phyloP scores from a whole-genome alignment of 2,329 filamentous ascomycete species.

The Diaporthe caulivora region DNA sequence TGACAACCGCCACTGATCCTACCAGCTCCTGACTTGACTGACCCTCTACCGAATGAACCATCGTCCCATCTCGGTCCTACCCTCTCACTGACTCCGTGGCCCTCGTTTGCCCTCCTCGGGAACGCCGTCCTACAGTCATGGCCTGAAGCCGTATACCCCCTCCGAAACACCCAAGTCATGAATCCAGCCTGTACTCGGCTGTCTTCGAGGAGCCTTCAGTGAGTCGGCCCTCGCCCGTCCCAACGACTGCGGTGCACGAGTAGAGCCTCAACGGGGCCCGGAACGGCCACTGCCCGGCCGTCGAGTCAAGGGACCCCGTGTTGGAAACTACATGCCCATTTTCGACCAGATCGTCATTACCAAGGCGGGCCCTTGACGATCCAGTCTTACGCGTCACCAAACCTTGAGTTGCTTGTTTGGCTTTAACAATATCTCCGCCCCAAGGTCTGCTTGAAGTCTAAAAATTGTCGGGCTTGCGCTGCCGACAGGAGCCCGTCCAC shows the following conservation, averaged over 20 bases:
- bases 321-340: slow-evolving; percentile 11
- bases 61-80: slow-evolving; percentile 13
- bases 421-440: slow-evolving; percentile 22
- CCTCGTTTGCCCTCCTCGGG: background rate
- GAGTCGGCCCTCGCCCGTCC: background rate
- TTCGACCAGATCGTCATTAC: slow-evolving; percentile 17
- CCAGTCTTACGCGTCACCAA: slow-evolving; percentile 20
- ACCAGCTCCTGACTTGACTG: slow-evolving; percentile 7
- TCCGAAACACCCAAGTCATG: slow-evolving; percentile 21
- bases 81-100: slow-evolving; percentile 7
- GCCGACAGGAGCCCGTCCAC: background rate
- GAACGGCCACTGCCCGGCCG: slow-evolving; percentile 8
- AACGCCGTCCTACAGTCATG: background rate
- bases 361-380: slow-evolving; percentile 4
- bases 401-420: slow-evolving; percentile 26
- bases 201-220: background rate
- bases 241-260: background rate
- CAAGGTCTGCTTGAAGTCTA: slow-evolving; percentile 15
- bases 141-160: background rate
- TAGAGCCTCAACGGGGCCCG: slow-evolving; percentile 13
- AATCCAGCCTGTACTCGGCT: background rate
- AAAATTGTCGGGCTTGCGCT: slow-evolving; percentile 19
- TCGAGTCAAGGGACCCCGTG: slow-evolving; percentile 27
- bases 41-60: slow-evolving; percentile 20
- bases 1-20: background rate